Percentiles rank a stretch among this genome's conserved stretches.
Conservation (phyloP, 306 rosid genomes). For the Citrullus colocynthis region DNA sequence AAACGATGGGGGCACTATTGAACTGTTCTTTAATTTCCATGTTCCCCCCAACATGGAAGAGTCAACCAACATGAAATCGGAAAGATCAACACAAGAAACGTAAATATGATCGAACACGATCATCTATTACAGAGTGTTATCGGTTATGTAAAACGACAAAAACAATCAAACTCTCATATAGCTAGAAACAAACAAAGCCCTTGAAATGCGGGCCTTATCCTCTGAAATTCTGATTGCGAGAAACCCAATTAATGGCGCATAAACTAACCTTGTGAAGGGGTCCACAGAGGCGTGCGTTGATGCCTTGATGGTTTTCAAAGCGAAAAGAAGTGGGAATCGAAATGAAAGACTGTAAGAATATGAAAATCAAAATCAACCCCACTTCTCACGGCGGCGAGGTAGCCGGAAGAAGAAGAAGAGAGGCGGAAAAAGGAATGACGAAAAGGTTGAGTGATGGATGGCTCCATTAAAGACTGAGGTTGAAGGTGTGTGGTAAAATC, state of each 20-base stretch:
- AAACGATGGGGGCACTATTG: neutral
- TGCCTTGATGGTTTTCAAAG: conserved; percentile 3
- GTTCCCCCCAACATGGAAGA: neutral
- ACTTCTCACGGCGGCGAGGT: neutral
- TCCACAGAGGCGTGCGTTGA: conserved; percentile 12
- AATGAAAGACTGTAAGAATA: conserved; percentile 8
- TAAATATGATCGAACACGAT: neutral
- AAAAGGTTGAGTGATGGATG: conserved; percentile 10
- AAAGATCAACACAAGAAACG: neutral
- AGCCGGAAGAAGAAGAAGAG: neutral
- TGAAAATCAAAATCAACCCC: neutral
- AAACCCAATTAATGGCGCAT: neutral
- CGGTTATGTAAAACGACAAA: conserved; percentile 12
- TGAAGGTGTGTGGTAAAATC: neutral
- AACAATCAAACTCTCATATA: neutral
- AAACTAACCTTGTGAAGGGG: conserved; percentile 21
- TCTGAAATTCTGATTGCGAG: neutral
- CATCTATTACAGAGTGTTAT: neutral
- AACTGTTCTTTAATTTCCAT: neutral
- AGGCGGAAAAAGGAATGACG: conserved; percentile 12
- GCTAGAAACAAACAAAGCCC: conserved; percentile 4
- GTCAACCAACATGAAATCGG: neutral
- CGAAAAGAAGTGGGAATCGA: neutral
- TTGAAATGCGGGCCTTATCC: conserved; percentile 35
- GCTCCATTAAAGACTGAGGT: neutral